Evolutionary conservation across 2,329 filamentous ascomycete genomes (phyloP).

Genomic region (Pseudogymnoascus sp.): DNA sequence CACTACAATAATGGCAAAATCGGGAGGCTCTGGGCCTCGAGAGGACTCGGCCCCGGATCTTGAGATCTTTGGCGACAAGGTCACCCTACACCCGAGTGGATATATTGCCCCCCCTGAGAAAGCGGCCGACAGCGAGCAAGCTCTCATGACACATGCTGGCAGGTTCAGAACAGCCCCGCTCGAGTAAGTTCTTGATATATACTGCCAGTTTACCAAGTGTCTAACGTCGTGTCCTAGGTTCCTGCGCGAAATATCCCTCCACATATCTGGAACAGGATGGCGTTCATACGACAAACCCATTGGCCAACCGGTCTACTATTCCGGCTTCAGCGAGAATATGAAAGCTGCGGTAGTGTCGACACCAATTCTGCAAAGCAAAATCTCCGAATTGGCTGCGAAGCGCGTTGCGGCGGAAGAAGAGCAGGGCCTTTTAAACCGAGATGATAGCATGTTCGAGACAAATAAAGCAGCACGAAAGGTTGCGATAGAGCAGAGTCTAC

Average conservation of each 20-base stretch:
- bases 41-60: conserved; percentile 61
- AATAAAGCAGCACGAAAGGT: conserved; percentile 47
- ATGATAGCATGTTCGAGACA: conserved; percentile 45
- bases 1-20: conserved; percentile 29
- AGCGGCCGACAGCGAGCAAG: conserved; percentile 51
- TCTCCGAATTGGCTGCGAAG: conserved; percentile 66
- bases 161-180: conserved; percentile 68
- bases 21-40: conserved; percentile 15
- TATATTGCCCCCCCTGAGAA: conserved; percentile 45
- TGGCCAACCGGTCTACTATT: conserved; percentile 88
- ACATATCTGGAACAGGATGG: conserved; percentile 92
- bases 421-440: conserved; percentile 56
- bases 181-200: conserved; percentile 35
- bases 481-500: conserved; percentile 64
- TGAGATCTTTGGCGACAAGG: conserved; percentile 64
- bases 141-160: conserved; percentile 73
- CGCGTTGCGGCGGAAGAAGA: conserved; percentile 68
- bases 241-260: conserved; percentile 83
- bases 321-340: conserved; percentile 87
- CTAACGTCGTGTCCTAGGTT: conserved; percentile 47
- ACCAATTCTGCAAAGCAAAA: conserved; percentile 64
- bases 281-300: conserved; percentile 85
- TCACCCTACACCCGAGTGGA: conserved; percentile 67
- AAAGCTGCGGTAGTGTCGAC: conserved; percentile 68
- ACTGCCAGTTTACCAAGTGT: not conserved